phyloP scores from a whole-genome alignment of 805 yeast genomes.

The Torulaspora gathmanii region DNA sequence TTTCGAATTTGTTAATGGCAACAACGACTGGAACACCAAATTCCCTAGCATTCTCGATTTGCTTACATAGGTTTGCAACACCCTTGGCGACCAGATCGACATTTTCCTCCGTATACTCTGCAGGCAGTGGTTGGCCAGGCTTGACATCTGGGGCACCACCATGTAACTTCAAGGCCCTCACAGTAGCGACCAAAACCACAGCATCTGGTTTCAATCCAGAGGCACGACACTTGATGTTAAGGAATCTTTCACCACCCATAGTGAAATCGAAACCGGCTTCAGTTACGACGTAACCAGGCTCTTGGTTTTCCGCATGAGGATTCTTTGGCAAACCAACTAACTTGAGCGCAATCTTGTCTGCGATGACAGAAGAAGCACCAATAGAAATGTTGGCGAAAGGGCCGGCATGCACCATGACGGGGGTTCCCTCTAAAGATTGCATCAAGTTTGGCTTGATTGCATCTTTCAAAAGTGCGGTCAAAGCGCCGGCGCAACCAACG shows the following conservation, averaged over 20 bases:
- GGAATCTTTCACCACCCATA: slow-evolving; percentile 98
- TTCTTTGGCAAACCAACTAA: slow-evolving; percentile 65
- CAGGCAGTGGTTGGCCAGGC: slow-evolving; percentile 85
- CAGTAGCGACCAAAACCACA: slow-evolving; percentile 92
- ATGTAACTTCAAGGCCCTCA: slow-evolving; percentile 92
- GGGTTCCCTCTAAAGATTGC: slow-evolving; percentile 98
- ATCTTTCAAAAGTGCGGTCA: slow-evolving; percentile 90
- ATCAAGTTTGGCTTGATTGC: slow-evolving; percentile 94
- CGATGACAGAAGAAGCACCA: slow-evolving; percentile 92
- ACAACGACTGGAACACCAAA: slow-evolving; percentile 92
- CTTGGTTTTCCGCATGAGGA: slow-evolving; percentile 31
- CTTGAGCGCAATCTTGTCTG: slow-evolving; percentile 89
- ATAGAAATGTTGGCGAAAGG: slow-evolving; percentile 97
- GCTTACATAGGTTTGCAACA: slow-evolving; percentile 84
- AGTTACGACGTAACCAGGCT: slow-evolving; percentile 84
- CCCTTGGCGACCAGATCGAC: slow-evolving; percentile 73
- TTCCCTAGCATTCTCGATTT: slow-evolving; percentile 75
- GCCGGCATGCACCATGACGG: slow-evolving; percentile 96
- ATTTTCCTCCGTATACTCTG: slow-evolving; percentile 75
- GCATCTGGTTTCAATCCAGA: slow-evolving; percentile 85
- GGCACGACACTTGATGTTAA: slow-evolving; percentile 91
- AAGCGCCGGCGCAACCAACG: slow-evolving; percentile 91
- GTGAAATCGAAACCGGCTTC: slow-evolving; percentile 99
- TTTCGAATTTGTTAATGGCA: slow-evolving; percentile 82
- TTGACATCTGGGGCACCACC: slow-evolving; percentile 97